phyloP scores from a whole-genome alignment of 2,329 filamentous ascomycete genomes.

The Cladosporium sp. region DNA sequence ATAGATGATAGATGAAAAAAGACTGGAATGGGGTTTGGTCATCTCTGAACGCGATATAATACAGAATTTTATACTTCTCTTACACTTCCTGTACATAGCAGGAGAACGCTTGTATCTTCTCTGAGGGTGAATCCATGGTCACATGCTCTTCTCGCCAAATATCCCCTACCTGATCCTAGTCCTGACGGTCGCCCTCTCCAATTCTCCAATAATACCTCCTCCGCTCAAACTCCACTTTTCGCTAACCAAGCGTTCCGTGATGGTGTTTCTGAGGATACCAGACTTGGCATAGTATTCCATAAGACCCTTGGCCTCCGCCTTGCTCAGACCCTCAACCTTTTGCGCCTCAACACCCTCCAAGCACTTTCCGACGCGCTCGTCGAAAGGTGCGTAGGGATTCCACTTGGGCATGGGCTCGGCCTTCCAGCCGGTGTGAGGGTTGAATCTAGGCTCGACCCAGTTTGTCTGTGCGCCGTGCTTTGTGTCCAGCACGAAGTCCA shows the following conservation, averaged over 20 bases:
- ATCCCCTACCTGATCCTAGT: slow-evolving; percentile 5
- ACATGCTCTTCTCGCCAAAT: no score
- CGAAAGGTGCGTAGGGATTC: slow-evolving; percentile 51
- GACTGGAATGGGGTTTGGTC: no score
- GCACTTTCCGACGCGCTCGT: slow-evolving; percentile 48
- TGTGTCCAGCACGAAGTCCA: slow-evolving; percentile 45
- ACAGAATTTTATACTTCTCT: slow-evolving; percentile 10
- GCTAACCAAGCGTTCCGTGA: slow-evolving; percentile 67
- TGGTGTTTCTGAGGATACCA: slow-evolving; percentile 66
- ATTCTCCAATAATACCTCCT: slow-evolving; percentile 76
- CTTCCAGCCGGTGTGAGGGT: slow-evolving; percentile 28
- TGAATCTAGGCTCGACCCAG: slow-evolving; percentile 40
- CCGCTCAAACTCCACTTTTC: slow-evolving; percentile 84
- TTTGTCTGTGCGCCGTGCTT: slow-evolving; percentile 53
- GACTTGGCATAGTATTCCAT: slow-evolving; percentile 94
- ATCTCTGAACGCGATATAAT: slow-evolving; percentile 1
- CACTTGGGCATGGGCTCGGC: slow-evolving; percentile 35
- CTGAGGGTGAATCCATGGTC: no score
- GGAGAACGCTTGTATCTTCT: neutral
- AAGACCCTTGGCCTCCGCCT: slow-evolving; percentile 68
- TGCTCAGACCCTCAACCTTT: slow-evolving; percentile 64
- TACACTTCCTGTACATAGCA: slow-evolving; percentile 1
- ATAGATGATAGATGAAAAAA: neutral
- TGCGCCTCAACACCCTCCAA: slow-evolving; percentile 42
- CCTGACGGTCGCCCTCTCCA: slow-evolving; percentile 64